Base-by-base conservation (phyloP, 1,284 basidiomycete genomes). In the Naganishia cerealis region DNA sequence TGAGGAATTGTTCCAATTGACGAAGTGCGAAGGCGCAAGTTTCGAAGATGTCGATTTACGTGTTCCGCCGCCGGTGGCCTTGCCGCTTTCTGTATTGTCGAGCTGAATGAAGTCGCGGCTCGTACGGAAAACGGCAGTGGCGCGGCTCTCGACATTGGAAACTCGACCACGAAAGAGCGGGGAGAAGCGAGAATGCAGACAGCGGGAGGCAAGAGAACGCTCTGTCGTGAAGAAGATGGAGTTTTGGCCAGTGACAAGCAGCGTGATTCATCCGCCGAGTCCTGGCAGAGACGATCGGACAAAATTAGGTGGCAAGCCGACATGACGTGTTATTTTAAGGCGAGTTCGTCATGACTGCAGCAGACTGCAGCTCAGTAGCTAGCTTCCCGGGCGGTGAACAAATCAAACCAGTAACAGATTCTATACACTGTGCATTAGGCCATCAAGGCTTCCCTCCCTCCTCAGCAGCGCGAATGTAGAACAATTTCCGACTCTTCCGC, bases 121-220 rank as follows among this genome's bases (percentile, higher is more conserved):
- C 61, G 61, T 39, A 38, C 61, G 39, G 61, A 53, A 29, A 50
- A 50, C 46, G 46, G 21, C 46, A 54, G 29, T 29, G 61, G 61
- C 38, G 54, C 61, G 21, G 61, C 61, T 63, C 61, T 63, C 36
- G 61, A 63, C 61, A 63, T 63, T 39, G n/a, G 61, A 40, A 54
- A 50, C n/a, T 50, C 46, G 46, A 50, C 46, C n/a, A 24, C n/a
- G n/a, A 9, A 50, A 1, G n/a, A 24, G 46, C 7, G 6, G n/a
- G 21, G 46, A 24, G 40, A 18, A 7, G 21, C 7, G 4, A 24
- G 4, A n/a, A 21, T 2, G n/a, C 46, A 50, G 21, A 50, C 24
- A 59, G 24, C 26, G 39, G 9, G 3, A 46, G 36, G 16, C 24
- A 48, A 56, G n/a, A 39, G 21, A 15, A 36, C 24, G 57, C 43